These are phyloP conservation scores for Phragmites australis DNA, from an alignment of 176 grass and related monocot genomes.

Conservation along the genomic window DNA sequence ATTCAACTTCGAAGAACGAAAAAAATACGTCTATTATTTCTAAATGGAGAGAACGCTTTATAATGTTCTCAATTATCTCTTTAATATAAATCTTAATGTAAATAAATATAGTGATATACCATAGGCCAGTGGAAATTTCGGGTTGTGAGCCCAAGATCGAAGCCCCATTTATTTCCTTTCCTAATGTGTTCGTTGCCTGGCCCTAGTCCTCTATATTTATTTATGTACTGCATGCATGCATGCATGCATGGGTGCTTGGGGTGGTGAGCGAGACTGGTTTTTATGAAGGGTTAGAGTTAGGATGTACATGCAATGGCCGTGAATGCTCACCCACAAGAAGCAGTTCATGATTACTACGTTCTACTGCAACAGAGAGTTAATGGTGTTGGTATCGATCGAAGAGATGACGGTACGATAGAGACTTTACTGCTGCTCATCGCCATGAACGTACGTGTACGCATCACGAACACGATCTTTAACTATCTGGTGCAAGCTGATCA, in stretches of 20 bases:
- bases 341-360: conserved; percentile 40
- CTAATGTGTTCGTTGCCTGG: neutral
- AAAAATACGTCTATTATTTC: too few species aligned
- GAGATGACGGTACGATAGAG: conserved; percentile 32
- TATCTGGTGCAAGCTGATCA: neutral
- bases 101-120: too few species aligned
- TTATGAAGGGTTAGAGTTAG: conserved; percentile 32
- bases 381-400: conserved; percentile 32
- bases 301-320: conserved; percentile 31
- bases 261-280: neutral
- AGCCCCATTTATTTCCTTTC: conserved; percentile 12
- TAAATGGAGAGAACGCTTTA: too few species aligned
- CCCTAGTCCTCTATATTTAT: conserved; percentile 9
- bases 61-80: too few species aligned
- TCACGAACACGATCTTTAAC: neutral
- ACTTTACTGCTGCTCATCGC: neutral
- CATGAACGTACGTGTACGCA: too few species aligned
- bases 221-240: conserved; percentile 20
- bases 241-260: conserved; percentile 28
- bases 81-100: too few species aligned
- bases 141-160: conserved; percentile 1
- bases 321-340: conserved; percentile 53
- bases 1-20: too few species aligned
- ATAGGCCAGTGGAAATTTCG: too few species aligned
- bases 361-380: conserved; percentile 26